These are phyloP conservation scores for Suillus bovinus DNA, from an alignment of 768 basidiomycete genomes.

Conservation along the genomic window DNA sequence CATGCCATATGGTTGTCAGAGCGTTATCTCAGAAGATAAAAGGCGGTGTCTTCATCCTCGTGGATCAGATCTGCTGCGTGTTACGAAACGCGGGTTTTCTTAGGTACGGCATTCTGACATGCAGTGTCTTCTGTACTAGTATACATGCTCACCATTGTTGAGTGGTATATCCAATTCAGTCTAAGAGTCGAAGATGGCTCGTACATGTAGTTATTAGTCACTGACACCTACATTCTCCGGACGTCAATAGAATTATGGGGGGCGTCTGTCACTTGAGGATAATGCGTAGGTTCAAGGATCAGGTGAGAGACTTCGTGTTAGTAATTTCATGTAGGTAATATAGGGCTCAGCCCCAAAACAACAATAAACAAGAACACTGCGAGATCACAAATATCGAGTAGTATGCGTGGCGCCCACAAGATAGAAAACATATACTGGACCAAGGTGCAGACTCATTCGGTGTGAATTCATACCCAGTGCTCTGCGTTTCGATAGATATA, in stretches of 20 bases:
- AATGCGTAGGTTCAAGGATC: neutral
- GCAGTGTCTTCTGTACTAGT: neutral
- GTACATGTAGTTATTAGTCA: neutral
- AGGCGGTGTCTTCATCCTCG: neutral
- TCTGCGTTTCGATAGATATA: neutral
- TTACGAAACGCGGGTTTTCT: neutral
- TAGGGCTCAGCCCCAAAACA: too few species aligned
- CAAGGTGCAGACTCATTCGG: neutral
- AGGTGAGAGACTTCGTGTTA: neutral
- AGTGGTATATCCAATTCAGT: neutral
- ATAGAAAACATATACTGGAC: constrained; percentile 1
- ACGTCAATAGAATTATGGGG: neutral
- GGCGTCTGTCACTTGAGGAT: neutral
- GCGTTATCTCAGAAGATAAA: neutral
- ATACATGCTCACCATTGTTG: neutral
- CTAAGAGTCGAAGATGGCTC: neutral
- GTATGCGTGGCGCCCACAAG: neutral
- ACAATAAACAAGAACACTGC: too few species aligned
- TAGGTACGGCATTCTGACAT: neutral
- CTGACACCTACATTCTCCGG: neutral
- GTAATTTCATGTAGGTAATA: too few species aligned
- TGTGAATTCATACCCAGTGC: neutral
- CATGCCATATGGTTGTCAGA: neutral
- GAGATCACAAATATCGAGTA: too few species aligned
- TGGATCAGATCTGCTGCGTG: neutral